Percentiles rank a stretch among this genome's conserved stretches.
phyloP scores from a whole-genome alignment of 768 basidiomycete species.

The Rhodotorula taiwanensis region DNA sequence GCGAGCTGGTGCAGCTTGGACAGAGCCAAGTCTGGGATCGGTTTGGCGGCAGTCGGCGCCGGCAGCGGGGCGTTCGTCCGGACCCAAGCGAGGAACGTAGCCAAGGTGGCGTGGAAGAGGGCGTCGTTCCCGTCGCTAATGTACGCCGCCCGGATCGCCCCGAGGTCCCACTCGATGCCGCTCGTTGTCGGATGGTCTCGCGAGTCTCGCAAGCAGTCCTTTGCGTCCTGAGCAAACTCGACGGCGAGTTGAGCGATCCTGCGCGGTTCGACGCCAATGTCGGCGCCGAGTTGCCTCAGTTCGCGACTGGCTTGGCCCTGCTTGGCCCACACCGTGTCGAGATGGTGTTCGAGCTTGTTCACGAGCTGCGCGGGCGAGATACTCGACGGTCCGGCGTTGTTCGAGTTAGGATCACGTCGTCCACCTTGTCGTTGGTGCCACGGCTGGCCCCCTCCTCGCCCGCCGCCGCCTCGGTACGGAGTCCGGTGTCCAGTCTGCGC shows the following conservation, averaged over 20 bases:
- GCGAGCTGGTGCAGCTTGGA: constrained; percentile 29
- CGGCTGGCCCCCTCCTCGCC: neutral
- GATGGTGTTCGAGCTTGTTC: constrained; percentile 19
- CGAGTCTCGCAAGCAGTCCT: neutral
- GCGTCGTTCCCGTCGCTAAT: constrained; percentile 12
- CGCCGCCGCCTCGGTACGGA: too few relatives aligned
- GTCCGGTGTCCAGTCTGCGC: too few relatives aligned
- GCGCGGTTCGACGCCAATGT: constrained; percentile 11
- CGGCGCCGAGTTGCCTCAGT: constrained; percentile 5
- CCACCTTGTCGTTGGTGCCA: too few relatives aligned
- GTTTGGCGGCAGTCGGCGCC: neutral
- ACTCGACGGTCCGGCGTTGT: neutral
- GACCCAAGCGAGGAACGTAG: constrained; percentile 23
- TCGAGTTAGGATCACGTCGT: neutral
- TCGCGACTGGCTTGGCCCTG: neutral
- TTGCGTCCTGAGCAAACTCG: neutral
- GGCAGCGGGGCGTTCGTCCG: constrained; percentile 5
- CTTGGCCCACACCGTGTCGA: constrained; percentile 6
- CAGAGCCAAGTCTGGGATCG: constrained; percentile 14
- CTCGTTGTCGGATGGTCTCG: neutral
- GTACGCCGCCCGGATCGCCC: constrained; percentile 2
- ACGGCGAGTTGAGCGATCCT: neutral
- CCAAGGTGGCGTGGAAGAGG: constrained; percentile 14
- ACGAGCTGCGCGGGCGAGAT: constrained; percentile 3
- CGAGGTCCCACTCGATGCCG: constrained; percentile 10